These are phyloP conservation scores for Fagopyrum esculentum DNA, from an alignment of 148 eudicot species.

Conservation along the genomic window DNA sequence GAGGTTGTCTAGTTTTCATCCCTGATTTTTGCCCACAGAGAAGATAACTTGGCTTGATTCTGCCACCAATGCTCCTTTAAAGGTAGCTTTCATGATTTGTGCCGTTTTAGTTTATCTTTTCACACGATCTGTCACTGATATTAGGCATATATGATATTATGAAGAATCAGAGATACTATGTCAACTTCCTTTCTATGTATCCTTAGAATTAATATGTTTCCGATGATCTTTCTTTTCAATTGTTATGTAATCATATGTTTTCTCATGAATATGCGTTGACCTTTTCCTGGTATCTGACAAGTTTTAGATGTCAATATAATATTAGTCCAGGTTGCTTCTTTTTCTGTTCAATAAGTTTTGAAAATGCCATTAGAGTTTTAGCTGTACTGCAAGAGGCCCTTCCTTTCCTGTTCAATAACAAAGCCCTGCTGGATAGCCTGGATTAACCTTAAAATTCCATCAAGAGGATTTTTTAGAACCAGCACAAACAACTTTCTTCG, in stretches of 20 bases:
- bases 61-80: constrained; percentile 74
- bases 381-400: neutral
- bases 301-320: no score
- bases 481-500: no score
- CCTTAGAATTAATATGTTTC: neutral
- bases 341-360: neutral
- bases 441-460: no score
- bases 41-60: constrained; percentile 92
- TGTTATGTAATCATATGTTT: neutral
- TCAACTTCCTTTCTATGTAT: neutral
- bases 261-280: neutral
- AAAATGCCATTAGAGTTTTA: neutral
- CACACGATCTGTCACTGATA: neutral
- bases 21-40: constrained; percentile 33
- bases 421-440: no score
- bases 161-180: neutral
- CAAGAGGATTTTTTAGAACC: no score
- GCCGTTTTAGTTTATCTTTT: neutral
- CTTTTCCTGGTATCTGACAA: neutral
- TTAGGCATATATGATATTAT: neutral
- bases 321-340: neutral
- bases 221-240: neutral
- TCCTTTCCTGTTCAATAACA: neutral
- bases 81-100: constrained; percentile 34
- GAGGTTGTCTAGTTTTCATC: neutral